Evolutionary conservation across 1,284 basidiomycete species (phyloP).

Genomic region (Rhodotorula sp.): DNA sequence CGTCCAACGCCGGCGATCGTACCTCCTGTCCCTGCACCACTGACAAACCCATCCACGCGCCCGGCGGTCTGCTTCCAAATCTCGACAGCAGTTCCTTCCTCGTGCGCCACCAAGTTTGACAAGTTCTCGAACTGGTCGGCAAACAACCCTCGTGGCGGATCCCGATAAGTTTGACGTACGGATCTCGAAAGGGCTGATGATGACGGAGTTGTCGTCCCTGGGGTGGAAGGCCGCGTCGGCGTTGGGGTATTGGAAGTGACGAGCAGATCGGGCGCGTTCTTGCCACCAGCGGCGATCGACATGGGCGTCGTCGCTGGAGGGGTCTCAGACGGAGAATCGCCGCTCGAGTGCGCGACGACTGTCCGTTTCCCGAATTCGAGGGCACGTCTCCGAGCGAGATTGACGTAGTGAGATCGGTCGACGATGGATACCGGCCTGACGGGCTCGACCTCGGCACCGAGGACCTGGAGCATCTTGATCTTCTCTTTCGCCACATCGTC

Average conservation of each 20-base stretch:
- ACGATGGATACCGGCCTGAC: slow-evolving; percentile 69
- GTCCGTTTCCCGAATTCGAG: slow-evolving; percentile 62
- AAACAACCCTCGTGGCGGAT: slow-evolving; percentile 57
- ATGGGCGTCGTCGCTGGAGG: neutral
- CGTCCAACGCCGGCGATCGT: slow-evolving; percentile 83
- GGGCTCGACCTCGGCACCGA: slow-evolving; percentile 80
- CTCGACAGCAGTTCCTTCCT: slow-evolving; percentile 86
- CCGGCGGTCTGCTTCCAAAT: slow-evolving; percentile 92
- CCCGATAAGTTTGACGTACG: slow-evolving; percentile 3
- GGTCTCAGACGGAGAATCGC: neutral
- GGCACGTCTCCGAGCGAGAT: slow-evolving; percentile 63
- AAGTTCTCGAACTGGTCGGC: slow-evolving; percentile 89
- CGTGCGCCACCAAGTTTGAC: slow-evolving; percentile 88
- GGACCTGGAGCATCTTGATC: slow-evolving; percentile 72
- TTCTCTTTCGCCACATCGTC: slow-evolving; percentile 85
- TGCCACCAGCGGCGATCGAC: neutral
- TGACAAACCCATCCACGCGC: slow-evolving; percentile 77
- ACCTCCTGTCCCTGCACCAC: slow-evolving; percentile 93
- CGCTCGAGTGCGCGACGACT: slow-evolving; percentile 7
- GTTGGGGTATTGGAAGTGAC: slow-evolving; percentile 7
- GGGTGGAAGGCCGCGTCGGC: neutral
- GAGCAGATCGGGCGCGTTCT: slow-evolving; percentile 16
- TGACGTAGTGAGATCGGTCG: slow-evolving; percentile 83
- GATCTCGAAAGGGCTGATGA: neutral
- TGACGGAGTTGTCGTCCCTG: neutral